Base-by-base conservation (phyloP, 371 early-diverging fungal genomes). In the Conidiobolus coronatus region DNA sequence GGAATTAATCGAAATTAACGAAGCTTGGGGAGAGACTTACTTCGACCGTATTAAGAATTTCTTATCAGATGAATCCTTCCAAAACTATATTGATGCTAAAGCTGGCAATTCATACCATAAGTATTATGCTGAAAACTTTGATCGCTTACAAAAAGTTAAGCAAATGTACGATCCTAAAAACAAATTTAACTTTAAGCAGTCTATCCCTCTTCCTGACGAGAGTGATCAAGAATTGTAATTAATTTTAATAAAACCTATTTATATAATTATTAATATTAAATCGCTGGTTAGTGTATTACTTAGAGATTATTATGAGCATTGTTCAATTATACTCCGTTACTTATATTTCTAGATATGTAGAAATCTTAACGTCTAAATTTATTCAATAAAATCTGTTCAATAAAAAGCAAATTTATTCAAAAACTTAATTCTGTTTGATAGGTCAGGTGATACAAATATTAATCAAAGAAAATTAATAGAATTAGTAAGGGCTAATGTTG, bases 111-210 rank as follows among this genome's bases (percentile, higher is more conserved):
- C 38, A 4, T 36, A n/a, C n/a, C 3, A 29, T 3, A 42, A 41
- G 36, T 65, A 63, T 50, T 65, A 60, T 46, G 63, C 59, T 17
- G 41, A 52, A 2, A 55, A 55, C 20, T 15, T 47, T 21, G 43
- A 57, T 7, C 48, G 55, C 13, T 35, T 65, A 33, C 45, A 51
- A 37, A 23, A 51, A 29, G 55, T 59, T 35, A 63, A 65, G 50
- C 40, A 52, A 1, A 18, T 42, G 2, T 45, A 55, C 15, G 66
- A 65, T 36, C 55, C 59, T 15, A 34, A 41, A n/a, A 62, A 62
- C 38, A 21, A 55, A 42, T 61, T 65, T 46, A 49, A 54, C 22
- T 59, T 57, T 53, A 55, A 60, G 22, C 59, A 55, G 45, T 57
- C 55, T 42, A 62, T 62, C 40, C 63, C 63, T 14, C 52, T 61